These are phyloP conservation scores for Clonostachys chloroleuca DNA, from an alignment of 2,329 filamentous ascomycete species.

Conservation along the genomic window DNA sequence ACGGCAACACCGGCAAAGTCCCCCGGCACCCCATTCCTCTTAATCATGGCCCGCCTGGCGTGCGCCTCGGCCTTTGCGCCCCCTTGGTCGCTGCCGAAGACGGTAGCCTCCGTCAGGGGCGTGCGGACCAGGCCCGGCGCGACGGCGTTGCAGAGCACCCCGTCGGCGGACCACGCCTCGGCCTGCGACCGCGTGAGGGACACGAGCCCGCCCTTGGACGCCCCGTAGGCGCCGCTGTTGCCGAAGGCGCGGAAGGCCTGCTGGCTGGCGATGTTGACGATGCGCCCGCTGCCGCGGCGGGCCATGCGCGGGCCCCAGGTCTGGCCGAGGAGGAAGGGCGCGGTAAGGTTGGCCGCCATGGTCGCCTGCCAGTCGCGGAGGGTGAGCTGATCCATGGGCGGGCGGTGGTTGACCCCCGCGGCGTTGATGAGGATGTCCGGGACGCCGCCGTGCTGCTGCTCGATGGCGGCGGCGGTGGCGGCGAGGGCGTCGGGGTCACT, in stretches of 20 bases:
- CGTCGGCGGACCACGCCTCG: constrained; percentile 23
- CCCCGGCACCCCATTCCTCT: constrained; percentile 18
- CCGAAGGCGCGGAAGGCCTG: constrained; percentile 22
- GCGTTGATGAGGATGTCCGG: constrained; percentile 26
- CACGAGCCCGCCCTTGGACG: constrained; percentile 20
- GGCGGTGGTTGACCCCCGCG: constrained; percentile 19
- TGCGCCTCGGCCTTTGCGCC: constrained; percentile 10
- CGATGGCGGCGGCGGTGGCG: constrained; percentile 5
- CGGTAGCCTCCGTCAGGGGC: constrained; percentile 12
- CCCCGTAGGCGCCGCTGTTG: constrained; percentile 25
- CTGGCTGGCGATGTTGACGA: constrained; percentile 25
- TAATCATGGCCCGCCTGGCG: constrained; percentile 18
- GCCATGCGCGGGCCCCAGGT: constrained; percentile 24
- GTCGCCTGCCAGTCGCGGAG: constrained; percentile 20
- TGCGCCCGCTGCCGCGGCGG: constrained; percentile 17
- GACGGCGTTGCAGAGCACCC: constrained; percentile 24
- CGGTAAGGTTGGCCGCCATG: constrained; percentile 23
- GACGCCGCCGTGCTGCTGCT: constrained; percentile 8
- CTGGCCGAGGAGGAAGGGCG: constrained; percentile 21
- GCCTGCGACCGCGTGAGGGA: constrained; percentile 23
- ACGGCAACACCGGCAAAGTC: constrained; percentile 23
- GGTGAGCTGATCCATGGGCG: constrained; percentile 18
- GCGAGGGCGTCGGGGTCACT: constrained; percentile 10
- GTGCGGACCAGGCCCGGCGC: constrained; percentile 23
- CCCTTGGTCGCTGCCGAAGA: constrained; percentile 11